A percentile compares a stretch with the other conserved stretches of the same genome.
These are phyloP conservation scores for Penicillium diatomitis DNA, from an alignment of 495 filamentous ascomycete genomes.

Conservation along the genomic window DNA sequence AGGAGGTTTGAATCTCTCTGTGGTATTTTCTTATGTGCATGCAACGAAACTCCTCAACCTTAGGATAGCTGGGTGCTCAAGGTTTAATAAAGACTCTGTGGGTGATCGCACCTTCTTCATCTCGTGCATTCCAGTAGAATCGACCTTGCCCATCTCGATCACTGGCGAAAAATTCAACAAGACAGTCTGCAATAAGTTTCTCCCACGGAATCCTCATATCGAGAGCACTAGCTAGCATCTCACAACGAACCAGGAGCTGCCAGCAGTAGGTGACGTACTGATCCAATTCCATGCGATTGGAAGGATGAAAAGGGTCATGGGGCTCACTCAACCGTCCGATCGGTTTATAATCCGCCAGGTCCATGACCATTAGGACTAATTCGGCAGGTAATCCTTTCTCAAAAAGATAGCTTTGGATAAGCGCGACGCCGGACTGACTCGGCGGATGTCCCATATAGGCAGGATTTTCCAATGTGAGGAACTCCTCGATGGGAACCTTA, in stretches of 20 bases:
- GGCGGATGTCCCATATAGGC: background rate
- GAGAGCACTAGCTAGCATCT: slow-evolving; percentile 13
- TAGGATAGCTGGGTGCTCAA: background rate
- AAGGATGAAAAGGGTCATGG: slow-evolving; percentile 15
- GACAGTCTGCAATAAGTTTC: background rate
- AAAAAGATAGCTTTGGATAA: background rate
- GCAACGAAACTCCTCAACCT: no score
- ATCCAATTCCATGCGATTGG: slow-evolving; percentile 5
- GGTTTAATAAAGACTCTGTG: background rate
- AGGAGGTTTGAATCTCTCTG: no score
- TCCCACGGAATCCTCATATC: slow-evolving; percentile 1
- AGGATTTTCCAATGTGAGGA: slow-evolving; percentile 1
- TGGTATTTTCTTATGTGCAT: no score
- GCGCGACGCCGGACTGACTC: background rate
- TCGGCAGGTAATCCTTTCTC: slow-evolving; percentile 8
- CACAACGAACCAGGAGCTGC: slow-evolving; percentile 13
- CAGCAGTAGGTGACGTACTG: slow-evolving; percentile 13
- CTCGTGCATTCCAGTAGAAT: background rate
- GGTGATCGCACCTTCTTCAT: background rate
- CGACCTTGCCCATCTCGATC: background rate
- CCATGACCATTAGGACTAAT: slow-evolving; percentile 10
- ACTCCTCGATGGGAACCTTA: slow-evolving; percentile 4
- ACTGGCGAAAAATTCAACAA: background rate
- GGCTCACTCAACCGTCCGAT: slow-evolving; percentile 1
- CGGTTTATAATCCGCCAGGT: slow-evolving; percentile 4